Evolutionary conservation across 805 yeast genomes (phyloP), one percentile per base, ranked within the genome.

Genomic region (Spathaspora boniae): DNA sequence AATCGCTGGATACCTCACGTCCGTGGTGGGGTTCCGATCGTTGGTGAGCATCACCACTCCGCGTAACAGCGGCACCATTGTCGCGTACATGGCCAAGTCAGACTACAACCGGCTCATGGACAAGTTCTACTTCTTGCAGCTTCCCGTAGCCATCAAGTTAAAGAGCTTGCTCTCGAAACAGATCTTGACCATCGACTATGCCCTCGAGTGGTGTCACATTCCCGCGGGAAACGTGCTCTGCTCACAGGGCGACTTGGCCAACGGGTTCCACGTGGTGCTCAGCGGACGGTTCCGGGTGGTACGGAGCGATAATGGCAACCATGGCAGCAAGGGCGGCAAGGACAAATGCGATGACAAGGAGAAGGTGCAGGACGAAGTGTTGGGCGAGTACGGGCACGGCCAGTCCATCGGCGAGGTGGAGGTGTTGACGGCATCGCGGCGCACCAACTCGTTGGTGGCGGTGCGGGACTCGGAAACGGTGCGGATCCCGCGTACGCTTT

Each of bases 341-440:
- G 43, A 36, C 26, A 23, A 30, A 18, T 41, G 37, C 16, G 45
- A 37, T 25, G 51, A 34, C 30, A 20, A 20, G 23, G 40, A 26
- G 16, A 26, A 31, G 11, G 57, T 50, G 1, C 57, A 58, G 9
- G 48, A 50, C 23, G 62, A 56, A 23, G 62, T 78, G 1, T 47
- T 80, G 11, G 85, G 83, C 2, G 98, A 91, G 53, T 81, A 78
- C 50, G 96, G 97, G 2, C 95, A 88, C 56, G 97, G 97, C 5
- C 94, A 87, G 48, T 84, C 95, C 26, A 74, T 93, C 41, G 98
- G 98, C 3, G 98, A 91, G 58, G 82, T 93, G 6, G 98, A 91
- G 56, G 97, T 91, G 3, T 68, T 91, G 42, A 87, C 95, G 0
- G 87, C 87, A 9, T 73, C 82, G 8, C 72, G 79, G 38, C 73